Base-by-base conservation (phyloP, 352 stramenopile species). In the Phytopythium ostracodes region DNA sequence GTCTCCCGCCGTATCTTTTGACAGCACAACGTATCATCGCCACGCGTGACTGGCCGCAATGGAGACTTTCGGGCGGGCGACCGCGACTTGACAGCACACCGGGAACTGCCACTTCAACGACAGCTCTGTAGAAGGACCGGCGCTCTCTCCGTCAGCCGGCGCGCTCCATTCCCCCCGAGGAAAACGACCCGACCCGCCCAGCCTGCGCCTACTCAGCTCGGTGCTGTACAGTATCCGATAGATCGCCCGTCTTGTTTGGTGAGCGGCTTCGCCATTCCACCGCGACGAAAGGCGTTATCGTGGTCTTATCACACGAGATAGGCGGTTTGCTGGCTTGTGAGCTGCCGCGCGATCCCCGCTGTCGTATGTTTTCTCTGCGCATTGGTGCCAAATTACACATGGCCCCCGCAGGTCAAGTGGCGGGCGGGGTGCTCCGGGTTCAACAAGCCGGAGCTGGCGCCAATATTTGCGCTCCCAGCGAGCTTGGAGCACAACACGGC, bases 291-390 rank as follows among this genome's bases (percentile, higher is more conserved):
- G 36, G 36, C 14, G 10, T 4, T 11, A 20, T 22, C 42, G 42
- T 20, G 18, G 22, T 50, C 43, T 50, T 52, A 52, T 52, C 46
- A 10, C 24, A 0, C 22, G 22, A 52, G 22, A 52, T 33, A 52
- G 22, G 24, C 22, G 46, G 33, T 38, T 14, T 14, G 33, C 33
- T 38, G 6, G 33, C 33, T 38, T 38, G 1, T 10, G 33, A 38
- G 33, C 29, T 33, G 29, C 29, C 29, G 22, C n/a, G 15, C 46
- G 46, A 17, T 33, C 22, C 22, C 22, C 12, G 46, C 25, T 33
- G 46, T 33, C 24, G 46, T 52, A 18, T 52, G 46, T 52, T 52
- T 52, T 52, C 46, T 52, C 46, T 17, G 22, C 18, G 42, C 20
- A 20, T 25, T 47, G 42, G 18, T 47, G 33, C 33, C 33, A 10